Base-by-base conservation (phyloP, 2,329 filamentous ascomycete genomes). In the Chrysoporthe cubensis region DNA sequence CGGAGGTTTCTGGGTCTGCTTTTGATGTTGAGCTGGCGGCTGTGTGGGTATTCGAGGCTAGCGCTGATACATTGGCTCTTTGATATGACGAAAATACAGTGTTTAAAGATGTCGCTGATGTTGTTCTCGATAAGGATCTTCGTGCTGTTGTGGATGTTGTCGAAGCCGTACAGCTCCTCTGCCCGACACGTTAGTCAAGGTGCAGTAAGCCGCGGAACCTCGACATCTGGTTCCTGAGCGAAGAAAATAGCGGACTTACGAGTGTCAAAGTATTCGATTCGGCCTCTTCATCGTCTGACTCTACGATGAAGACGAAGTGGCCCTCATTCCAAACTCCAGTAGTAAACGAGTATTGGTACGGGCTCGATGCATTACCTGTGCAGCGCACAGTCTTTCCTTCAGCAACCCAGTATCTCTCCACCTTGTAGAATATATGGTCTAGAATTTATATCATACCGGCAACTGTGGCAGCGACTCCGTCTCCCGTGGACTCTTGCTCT, bases 241-340 rank as follows among this genome's bases (percentile, higher is more conserved):
- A 60, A 60, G 8, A 60, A n/a, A n/a, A 7, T 3, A 8, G n/a
- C 46, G 4, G 37, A 40, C 59, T 62, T 21, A 62, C 59, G 8
- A 62, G 13, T 46, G 43, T 50, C 59, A 62, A 32, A 8, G 37
- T 62, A n/a, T 46, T 46, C 2, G 59, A 62, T 7, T 62, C 59
- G 26, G 42, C 59, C 59, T 62, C 14, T 8, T 62, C 59, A 11
- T 62, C 59, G 32, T 44, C 59, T 42, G 59, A 62, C 14, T 62
- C 44, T 26, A 62, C 59, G 18, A 62, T 50, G 32, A 62, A 62
- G 42, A 62, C 44, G 26, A 62, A 62, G 26, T 62, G 42, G 42
- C 59, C 59, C 32, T 62, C 42, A 2, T 62, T n/a, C 59, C 59
- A 62, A 8, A 48, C 44, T 26, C 59, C 59, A 4, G 42, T 48